Conservation (phyloP, 169 alveolate species). For the Plasmodium sp. region DNA sequence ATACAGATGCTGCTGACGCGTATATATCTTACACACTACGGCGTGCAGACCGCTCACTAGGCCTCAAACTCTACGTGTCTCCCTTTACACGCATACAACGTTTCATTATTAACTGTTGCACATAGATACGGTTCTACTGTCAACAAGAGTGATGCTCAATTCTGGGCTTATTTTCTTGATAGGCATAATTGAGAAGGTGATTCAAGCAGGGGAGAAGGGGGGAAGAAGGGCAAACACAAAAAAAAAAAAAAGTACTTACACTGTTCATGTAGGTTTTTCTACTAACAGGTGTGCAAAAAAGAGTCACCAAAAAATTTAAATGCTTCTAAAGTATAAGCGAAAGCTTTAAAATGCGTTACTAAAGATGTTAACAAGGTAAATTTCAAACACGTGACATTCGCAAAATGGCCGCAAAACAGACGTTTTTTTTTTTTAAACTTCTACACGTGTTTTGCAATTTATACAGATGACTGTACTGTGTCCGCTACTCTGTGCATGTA, state of each 20-base stretch:
- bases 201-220: background rate
- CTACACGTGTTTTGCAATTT: background rate
- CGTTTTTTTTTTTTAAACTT: background rate
- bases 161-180: background rate
- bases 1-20: background rate
- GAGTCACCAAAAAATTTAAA: background rate
- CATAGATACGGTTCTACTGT: background rate
- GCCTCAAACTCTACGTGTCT: background rate
- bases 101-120: background rate
- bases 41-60: background rate
- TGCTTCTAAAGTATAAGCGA: background rate
- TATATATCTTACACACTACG: background rate
- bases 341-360: background rate
- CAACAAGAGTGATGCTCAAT: background rate
- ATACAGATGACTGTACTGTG: background rate
- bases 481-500: background rate
- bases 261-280: background rate
- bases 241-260: background rate
- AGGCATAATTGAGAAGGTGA: background rate
- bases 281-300: background rate
- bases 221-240: background rate
- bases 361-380: background rate
- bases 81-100: background rate
- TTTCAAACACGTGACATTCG: background rate
- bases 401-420: background rate